Percentiles rank a stretch among this genome's conserved stretches.
Conservation (phyloP, 2,329 filamentous ascomycete species). For the Stagonosporopsis cucurbitacearum region DNA sequence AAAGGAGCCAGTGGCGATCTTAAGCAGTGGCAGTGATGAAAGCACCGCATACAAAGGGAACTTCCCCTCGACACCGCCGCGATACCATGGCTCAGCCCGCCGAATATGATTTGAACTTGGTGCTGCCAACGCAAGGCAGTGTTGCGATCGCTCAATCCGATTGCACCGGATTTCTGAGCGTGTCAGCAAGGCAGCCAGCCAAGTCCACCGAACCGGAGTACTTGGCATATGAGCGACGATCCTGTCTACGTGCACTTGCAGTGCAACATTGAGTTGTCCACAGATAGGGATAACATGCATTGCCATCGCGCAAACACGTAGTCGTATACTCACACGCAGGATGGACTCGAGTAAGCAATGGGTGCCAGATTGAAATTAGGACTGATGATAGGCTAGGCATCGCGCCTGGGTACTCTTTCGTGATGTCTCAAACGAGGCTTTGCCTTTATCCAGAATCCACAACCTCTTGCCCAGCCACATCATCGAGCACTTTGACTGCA, state of each 20-base stretch:
- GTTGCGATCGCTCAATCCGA: background rate
- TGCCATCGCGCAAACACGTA: background rate
- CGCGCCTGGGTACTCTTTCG: background rate
- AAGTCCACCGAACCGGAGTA: background rate
- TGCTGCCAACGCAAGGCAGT: background rate
- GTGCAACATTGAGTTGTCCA: too few species aligned
- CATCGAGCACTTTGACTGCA: constrained; percentile 9
- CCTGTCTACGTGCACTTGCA: background rate
- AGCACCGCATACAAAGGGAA: background rate
- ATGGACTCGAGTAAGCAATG: background rate
- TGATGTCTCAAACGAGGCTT: constrained; percentile 3
- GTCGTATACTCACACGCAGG: background rate
- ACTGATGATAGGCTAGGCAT: background rate
- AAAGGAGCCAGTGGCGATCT: background rate
- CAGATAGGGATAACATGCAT: too few species aligned
- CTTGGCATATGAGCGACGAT: background rate
- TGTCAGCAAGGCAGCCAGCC: constrained; percentile 7
- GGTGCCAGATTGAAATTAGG: background rate
- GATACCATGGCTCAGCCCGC: background rate
- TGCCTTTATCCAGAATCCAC: background rate
- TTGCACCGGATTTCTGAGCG: background rate
- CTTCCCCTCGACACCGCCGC: background rate
- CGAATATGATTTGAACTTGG: background rate
- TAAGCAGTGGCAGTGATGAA: background rate
- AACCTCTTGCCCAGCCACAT: constrained; percentile 4